Evolutionary conservation across 139 green algal genomes (phyloP), one percentile per base, ranked within the genome.

Genomic region (Micromonas pusilla): DNA sequence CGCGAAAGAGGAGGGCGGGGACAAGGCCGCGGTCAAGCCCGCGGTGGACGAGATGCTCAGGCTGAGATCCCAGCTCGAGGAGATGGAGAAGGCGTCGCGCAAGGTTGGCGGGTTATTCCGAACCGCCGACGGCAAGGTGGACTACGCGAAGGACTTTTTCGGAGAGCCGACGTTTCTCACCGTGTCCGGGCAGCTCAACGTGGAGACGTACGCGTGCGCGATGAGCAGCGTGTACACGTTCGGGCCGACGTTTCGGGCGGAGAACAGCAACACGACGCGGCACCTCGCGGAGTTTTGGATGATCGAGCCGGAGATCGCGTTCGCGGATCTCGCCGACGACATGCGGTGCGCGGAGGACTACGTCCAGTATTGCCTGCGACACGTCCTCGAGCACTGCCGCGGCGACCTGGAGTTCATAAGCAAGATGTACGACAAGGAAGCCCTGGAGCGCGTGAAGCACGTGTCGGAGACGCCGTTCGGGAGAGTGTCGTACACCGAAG

Each of bases 141-240:
- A 97, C 86, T 98, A 96, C 85, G 81, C 64, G 6, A 75, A 93
- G 66, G 96, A 99, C 89, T 99, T 99, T 79, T 99, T 99, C 82
- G 86, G 84, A 52, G 84, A 86, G 73, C 84, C 89, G 3, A 82
- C 96, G 20, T 99, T 87, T 86, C 87, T 99, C 13, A 98, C 95
- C 0, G 95, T 96, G 26, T 83, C 72, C 34, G 75, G 78, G 6
- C 74, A 81, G 75, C 65, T 85, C 9, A 31, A 85, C 57, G 85
- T 82, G 26, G 85, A 89, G 81, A 89, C 82, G 21, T 88, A 85
- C 74, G 85, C 85, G n/a, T 88, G 81, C 64, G 80, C 84, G 21
- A 31, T 89, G 28, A 66, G 52, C 64, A 79, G 57, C 76, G 85
- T 89, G 84, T 89, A 89, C 81, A 89, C 85, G 20, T 89, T 89